These are phyloP conservation scores for Lumnitzera littorea DNA, from an alignment of 345 rosid species.

Conservation along the genomic window DNA sequence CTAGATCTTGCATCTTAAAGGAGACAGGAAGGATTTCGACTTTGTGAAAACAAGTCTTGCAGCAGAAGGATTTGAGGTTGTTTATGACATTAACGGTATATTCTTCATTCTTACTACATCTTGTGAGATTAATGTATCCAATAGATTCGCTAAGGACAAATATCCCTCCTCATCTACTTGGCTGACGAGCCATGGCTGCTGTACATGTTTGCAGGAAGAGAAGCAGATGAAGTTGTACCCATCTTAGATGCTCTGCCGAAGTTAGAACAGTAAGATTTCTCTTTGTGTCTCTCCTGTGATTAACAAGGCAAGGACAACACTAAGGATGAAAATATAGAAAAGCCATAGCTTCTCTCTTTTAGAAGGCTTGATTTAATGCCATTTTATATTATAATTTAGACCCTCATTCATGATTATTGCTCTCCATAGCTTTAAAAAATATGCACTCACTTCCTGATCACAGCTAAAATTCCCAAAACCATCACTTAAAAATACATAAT, in stretches of 20 bases:
- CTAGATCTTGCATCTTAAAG: constrained; percentile 90
- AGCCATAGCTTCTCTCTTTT: too few species aligned
- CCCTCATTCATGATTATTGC: too few species aligned
- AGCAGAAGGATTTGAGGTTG: constrained; percentile 88
- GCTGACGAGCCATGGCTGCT: neutral
- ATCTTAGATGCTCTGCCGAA: constrained; percentile 90
- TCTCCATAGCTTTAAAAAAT: neutral
- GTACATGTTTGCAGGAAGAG: constrained; percentile 53
- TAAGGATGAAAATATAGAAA: too few species aligned
- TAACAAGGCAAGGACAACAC: neutral
- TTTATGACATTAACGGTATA: constrained; percentile 88
- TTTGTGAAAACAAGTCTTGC: constrained; percentile 93
- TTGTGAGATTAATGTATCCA: neutral
- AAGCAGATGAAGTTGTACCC: constrained; percentile 85
- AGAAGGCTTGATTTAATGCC: too few species aligned
- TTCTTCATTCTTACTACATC: neutral
- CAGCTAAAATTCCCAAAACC: too few species aligned
- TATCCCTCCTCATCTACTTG: neutral
- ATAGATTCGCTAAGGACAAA: neutral
- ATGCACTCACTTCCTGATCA: neutral
- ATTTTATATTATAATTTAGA: too few species aligned
- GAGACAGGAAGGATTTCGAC: constrained; percentile 91
- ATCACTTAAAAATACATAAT: too few species aligned
- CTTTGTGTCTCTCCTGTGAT: neutral
- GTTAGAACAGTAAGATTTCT: constrained; percentile 67